phyloP scores from a whole-genome alignment of 495 filamentous ascomycete species.

The Lasiosphaeria hispida region DNA sequence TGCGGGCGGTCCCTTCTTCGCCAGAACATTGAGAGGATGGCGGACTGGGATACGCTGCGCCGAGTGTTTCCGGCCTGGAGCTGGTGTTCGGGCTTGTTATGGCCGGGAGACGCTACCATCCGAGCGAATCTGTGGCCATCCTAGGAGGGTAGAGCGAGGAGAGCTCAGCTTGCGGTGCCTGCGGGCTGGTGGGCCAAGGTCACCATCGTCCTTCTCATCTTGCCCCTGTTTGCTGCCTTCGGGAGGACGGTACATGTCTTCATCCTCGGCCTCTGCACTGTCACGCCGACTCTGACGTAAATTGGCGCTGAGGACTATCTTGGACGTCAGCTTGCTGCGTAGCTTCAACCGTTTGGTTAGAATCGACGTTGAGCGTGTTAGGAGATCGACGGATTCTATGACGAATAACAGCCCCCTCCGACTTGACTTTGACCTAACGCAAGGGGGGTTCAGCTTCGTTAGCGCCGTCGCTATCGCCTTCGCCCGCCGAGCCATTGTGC shows the following conservation, averaged over 20 bases:
- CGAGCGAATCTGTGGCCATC: too few relatives aligned
- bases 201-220: neutral
- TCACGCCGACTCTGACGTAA: neutral
- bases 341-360: neutral
- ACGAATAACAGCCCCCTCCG: neutral
- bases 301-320: neutral
- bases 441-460: neutral
- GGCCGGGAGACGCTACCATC: too few relatives aligned
- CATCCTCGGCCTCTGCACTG: neutral
- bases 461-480: neutral
- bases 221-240: conserved; percentile 1
- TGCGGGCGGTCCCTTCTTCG: too few relatives aligned
- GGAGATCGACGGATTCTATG: neutral
- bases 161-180: too few relatives aligned
- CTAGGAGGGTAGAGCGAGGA: too few relatives aligned
- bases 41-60: too few relatives aligned
- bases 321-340: neutral
- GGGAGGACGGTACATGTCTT: conserved; percentile 1
- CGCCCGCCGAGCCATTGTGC: neutral
- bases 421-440: neutral
- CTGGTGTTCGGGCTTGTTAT: too few relatives aligned
- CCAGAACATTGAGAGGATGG: too few relatives aligned
- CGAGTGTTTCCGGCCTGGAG: too few relatives aligned
- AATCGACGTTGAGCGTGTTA: conserved; percentile 2
- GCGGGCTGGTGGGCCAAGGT: too few relatives aligned